Evolutionary conservation across 2,329 filamentous ascomycete species (phyloP), one percentile per base, ranked within the genome.

Genomic region (Penicillium sp.): DNA sequence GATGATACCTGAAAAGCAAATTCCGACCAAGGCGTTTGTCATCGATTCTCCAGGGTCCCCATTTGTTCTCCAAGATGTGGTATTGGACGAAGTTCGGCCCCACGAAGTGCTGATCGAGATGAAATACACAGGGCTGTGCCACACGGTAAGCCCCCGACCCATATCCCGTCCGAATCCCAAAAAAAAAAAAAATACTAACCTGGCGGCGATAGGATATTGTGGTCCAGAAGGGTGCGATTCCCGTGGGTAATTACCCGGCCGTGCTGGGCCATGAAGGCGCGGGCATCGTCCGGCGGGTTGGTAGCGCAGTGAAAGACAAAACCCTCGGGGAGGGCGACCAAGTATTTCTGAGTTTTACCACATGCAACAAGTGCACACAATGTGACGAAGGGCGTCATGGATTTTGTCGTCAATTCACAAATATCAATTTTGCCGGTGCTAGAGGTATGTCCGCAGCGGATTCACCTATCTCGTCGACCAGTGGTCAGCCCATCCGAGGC

Each of bases 21-120:
- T 64, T 22, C 52, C 53, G 14, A 65, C 61, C n/a, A 57, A 54
- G 12, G 61, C 60, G 12, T 65, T 62, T 41, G 63, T 65, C 15
- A 55, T 65, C 12, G 49, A 64, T 12, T 49, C 54, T 0, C 55
- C 63, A 35, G 53, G 55, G 8, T 51, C 63, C 2, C 56, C 59
- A 6, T 67, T 66, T 42, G 41, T 59, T 12, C 57, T 69, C n/a
- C 55, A 61, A 33, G 65, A 69, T 57, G 57, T 73, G 41, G 23
- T 65, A 45, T 45, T 71, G 20, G 63, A 69, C 53, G 62, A 65
- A 58, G 60, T 67, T 44, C 53, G 59, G 27, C 49, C 57, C 8
- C 59, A 70, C 48, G 71, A 75, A 56, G 65, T 73, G 1, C 57
- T 75, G 2, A 63, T 75, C 14, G 66, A 73, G 48, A 73, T 75